Evolutionary conservation across 352 stramenopile genomes (phyloP).

Genomic region (Globisporangium lucens): DNA sequence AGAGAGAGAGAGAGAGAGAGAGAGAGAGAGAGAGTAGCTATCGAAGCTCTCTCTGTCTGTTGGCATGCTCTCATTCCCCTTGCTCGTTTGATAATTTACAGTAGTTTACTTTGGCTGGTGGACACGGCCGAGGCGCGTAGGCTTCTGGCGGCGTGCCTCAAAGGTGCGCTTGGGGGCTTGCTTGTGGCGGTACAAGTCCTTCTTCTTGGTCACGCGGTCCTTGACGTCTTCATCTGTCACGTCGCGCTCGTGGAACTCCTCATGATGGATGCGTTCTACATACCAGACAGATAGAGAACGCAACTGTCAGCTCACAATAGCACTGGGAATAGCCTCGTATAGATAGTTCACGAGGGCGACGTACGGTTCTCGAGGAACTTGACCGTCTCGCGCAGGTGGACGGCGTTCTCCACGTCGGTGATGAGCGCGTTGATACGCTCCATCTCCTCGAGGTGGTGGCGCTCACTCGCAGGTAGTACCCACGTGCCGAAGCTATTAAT

Average conservation of each 20-base stretch:
- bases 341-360: slow-evolving; percentile 5
- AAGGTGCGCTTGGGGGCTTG: slow-evolving; percentile 40
- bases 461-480: slow-evolving; percentile 48
- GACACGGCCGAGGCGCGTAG: slow-evolving; percentile 54
- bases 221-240: slow-evolving; percentile 55
- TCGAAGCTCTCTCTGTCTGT: neutral
- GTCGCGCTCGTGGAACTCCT: slow-evolving; percentile 58
- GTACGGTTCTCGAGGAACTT: slow-evolving; percentile 51
- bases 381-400: slow-evolving; percentile 59
- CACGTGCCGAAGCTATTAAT: slow-evolving; percentile 22
- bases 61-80: neutral
- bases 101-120: slow-evolving; percentile 60
- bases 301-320: neutral
- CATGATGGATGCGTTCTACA: slow-evolving; percentile 47
- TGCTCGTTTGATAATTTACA: slow-evolving; percentile 9
- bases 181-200: slow-evolving; percentile 39
- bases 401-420: slow-evolving; percentile 63
- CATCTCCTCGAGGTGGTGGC: slow-evolving; percentile 68
- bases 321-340: neutral
- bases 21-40: too few relatives aligned
- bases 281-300: neutral
- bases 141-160: slow-evolving; percentile 45
- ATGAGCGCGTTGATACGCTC: slow-evolving; percentile 72
- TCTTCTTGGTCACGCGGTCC: slow-evolving; percentile 40
- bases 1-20: neutral